Conservation (phyloP, 2,329 filamentous ascomycete genomes). For the Uncinocarpus reesii region DNA sequence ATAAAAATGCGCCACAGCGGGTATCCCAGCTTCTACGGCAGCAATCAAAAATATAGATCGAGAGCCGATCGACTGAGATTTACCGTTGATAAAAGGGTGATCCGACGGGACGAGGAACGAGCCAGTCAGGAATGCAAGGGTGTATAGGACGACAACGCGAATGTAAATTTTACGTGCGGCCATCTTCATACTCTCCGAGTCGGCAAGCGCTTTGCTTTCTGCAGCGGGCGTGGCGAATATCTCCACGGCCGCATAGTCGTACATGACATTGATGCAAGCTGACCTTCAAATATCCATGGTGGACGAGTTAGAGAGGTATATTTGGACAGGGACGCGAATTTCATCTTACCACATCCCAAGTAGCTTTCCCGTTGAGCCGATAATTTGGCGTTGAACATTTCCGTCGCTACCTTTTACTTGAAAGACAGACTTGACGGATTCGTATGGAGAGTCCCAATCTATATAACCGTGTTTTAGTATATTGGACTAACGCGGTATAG, state of each 20-base stretch:
- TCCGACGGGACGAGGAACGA: slow-evolving; percentile 37
- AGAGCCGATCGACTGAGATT: slow-evolving; percentile 27
- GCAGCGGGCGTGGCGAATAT: slow-evolving; percentile 37
- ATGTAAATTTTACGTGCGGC: slow-evolving; percentile 37
- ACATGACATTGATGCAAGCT: slow-evolving; percentile 32
- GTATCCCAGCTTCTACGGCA: slow-evolving; percentile 32
- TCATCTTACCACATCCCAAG: slow-evolving; percentile 31
- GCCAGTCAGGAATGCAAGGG: slow-evolving; percentile 34
- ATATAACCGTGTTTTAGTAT: background rate
- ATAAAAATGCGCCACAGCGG: slow-evolving; percentile 34
- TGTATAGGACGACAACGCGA: slow-evolving; percentile 36
- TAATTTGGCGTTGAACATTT: slow-evolving; percentile 24
- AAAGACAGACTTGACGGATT: slow-evolving; percentile 31
- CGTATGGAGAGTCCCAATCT: slow-evolving; percentile 31
- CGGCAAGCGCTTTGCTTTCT: slow-evolving; percentile 34
- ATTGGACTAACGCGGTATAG: background rate
- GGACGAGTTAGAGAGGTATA: background rate
- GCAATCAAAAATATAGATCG: slow-evolving; percentile 36
- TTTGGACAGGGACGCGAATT: background rate
- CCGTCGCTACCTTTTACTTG: slow-evolving; percentile 25
- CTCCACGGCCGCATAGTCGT: slow-evolving; percentile 37
- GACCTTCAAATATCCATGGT: slow-evolving; percentile 27
- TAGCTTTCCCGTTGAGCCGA: slow-evolving; percentile 28
- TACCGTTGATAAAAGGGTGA: slow-evolving; percentile 35
- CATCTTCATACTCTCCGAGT: slow-evolving; percentile 37